These are phyloP conservation scores for Tremella fuciformis DNA, from an alignment of 768 basidiomycete species.

Conservation along the genomic window DNA sequence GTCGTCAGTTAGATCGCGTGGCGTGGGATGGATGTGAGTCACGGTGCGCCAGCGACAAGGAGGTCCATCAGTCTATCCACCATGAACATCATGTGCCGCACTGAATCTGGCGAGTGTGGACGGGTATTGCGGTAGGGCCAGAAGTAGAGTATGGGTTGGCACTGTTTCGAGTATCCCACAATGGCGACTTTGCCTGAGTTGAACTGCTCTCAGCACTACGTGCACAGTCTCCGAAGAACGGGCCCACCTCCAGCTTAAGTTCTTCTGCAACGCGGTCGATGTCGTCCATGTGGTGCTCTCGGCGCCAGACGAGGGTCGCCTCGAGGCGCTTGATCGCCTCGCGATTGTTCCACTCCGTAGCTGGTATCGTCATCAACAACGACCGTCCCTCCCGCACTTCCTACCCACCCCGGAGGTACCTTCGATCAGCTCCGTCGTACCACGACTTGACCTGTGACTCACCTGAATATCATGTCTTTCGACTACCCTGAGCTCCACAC, in stretches of 20 bases:
- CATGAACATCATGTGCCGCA: conserved; percentile 14
- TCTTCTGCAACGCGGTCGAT: conserved; percentile 4
- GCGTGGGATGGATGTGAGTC: background rate
- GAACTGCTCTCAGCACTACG: background rate
- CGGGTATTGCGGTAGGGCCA: conserved; percentile 8
- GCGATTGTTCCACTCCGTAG: conserved; percentile 4
- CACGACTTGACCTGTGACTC: background rate
- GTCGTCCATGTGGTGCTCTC: conserved; percentile 10
- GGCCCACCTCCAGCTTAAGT: conserved; percentile 10
- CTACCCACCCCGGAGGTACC: conserved; percentile 8
- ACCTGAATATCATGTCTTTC: conserved; percentile 10
- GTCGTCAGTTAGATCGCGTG: background rate
- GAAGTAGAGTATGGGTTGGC: conserved; percentile 10
- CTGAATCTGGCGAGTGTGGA: background rate
- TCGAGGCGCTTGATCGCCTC: conserved; percentile 15
- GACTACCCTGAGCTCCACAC: background rate
- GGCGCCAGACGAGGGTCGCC: conserved; percentile 7
- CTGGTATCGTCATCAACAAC: background rate
- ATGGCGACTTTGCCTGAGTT: conserved; percentile 12
- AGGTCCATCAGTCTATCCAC: conserved; percentile 14
- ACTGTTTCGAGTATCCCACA: conserved; percentile 7
- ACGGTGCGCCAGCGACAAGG: conserved; percentile 11
- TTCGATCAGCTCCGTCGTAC: background rate
- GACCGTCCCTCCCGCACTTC: background rate
- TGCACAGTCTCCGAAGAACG: background rate